Evolutionary conservation across 1,284 basidiomycete species (phyloP).

Genomic region (Boletus hoseneyae): DNA sequence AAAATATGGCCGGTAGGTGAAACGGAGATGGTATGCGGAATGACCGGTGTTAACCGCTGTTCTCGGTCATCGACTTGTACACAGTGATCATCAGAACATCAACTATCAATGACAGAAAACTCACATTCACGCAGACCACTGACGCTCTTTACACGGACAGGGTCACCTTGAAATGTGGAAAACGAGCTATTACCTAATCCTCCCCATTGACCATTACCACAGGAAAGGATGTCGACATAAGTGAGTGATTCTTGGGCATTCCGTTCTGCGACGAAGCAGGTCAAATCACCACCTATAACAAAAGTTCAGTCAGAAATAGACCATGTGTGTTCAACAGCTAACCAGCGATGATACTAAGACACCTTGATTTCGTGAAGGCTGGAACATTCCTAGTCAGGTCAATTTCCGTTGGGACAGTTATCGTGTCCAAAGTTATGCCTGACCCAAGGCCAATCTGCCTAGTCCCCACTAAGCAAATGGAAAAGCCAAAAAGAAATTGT

Average conservation of each 20-base stretch:
- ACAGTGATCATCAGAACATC: conserved; percentile 5
- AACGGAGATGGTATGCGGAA: conserved; percentile 66
- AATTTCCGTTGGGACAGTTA: conserved; percentile 86
- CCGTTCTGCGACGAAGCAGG: conserved; percentile 76
- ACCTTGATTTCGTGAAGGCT: conserved; percentile 53
- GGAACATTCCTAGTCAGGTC: conserved; percentile 63
- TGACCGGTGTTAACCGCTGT: conserved; percentile 62
- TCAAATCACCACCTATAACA: conserved; percentile 65
- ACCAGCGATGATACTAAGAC: conserved; percentile 67
- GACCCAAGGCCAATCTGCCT: conserved; percentile 84
- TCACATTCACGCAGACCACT: conserved; percentile 84
- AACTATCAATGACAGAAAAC: conserved; percentile 23
- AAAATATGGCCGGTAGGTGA: conserved; percentile 80
- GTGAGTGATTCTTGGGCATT: conserved; percentile 37
- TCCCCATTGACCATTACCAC: conserved; percentile 84
- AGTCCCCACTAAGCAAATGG: conserved; percentile 6
- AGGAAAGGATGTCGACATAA: conserved; percentile 72
- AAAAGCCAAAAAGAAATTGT: not conserved
- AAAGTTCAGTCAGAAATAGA: conserved; percentile 10
- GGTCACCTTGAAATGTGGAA: conserved; percentile 71
- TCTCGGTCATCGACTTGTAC: conserved; percentile 67
- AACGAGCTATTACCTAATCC: conserved; percentile 72
- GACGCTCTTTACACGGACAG: conserved; percentile 75
- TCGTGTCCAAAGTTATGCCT: conserved; percentile 63
- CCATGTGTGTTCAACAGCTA: conserved; percentile 17